These are phyloP conservation scores for Gillenia trifoliata DNA, from an alignment of 306 rosid species.

Conservation along the genomic window DNA sequence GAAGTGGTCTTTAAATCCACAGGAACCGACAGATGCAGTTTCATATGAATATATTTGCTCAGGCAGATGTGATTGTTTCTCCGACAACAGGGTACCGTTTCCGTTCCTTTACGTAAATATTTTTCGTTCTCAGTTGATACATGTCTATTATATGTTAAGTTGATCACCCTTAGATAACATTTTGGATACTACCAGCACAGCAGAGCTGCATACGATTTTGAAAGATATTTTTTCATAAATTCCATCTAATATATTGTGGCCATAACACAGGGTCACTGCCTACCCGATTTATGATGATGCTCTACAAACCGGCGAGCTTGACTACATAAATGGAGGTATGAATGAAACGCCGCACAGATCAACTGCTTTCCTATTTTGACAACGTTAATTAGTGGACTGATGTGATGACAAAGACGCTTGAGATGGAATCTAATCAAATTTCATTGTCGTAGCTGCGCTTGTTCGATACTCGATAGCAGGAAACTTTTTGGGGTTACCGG, in stretches of 20 bases:
- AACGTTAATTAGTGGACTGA: background rate
- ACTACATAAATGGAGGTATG: conserved; percentile 90
- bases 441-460: conserved; percentile 62
- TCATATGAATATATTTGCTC: conserved; percentile 62
- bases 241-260: too few relatives aligned
- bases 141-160: too few relatives aligned
- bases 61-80: conserved; percentile 84
- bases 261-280: conserved; percentile 80
- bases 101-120: too few relatives aligned
- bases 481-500: conserved; percentile 90
- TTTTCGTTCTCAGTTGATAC: too few relatives aligned
- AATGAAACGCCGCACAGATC: too few relatives aligned
- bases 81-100: conserved; percentile 77
- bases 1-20: conserved; percentile 8
- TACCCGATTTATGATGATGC: conserved; percentile 81
- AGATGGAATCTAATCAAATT: background rate
- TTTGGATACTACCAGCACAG: too few relatives aligned
- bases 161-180: too few relatives aligned
- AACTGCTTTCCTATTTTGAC: background rate
- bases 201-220: too few relatives aligned
- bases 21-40: conserved; percentile 87
- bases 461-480: conserved; percentile 82
- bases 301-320: conserved; percentile 83
- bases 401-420: background rate
- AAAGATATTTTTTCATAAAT: too few relatives aligned